Percentiles rank a stretch among this genome's conserved stretches.
Evolutionary conservation across 139 green algal genomes (phyloP).

Genomic region (Ettlia oleoabundans): DNA sequence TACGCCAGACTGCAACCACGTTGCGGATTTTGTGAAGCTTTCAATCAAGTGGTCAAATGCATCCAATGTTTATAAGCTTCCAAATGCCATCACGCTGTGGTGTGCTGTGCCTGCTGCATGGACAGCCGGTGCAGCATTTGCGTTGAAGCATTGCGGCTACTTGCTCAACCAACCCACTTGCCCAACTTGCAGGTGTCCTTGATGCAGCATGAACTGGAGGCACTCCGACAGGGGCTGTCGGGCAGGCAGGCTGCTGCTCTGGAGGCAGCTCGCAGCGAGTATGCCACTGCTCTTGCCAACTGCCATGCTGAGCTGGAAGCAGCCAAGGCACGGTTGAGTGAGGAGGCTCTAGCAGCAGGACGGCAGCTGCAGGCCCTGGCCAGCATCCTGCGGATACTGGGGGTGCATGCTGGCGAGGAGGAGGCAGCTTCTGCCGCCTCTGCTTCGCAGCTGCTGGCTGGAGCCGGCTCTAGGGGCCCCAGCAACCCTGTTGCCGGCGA

Average conservation of each 20-base stretch:
- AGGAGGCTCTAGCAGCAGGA: background rate
- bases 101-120: too few relatives aligned
- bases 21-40: too few relatives aligned
- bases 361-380: conserved; percentile 8
- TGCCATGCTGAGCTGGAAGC: conserved; percentile 10
- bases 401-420: conserved; percentile 16
- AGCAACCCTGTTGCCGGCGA: background rate
- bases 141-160: too few relatives aligned
- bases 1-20: too few relatives aligned
- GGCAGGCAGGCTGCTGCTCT: conserved; percentile 1
- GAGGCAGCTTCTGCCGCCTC: background rate
- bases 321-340: background rate
- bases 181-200: conserved; percentile 25
- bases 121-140: too few relatives aligned
- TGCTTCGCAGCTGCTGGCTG: background rate
- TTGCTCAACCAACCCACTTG: too few relatives aligned
- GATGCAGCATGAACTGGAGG: conserved; percentile 40
- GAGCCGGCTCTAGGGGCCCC: background rate
- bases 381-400: background rate
- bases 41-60: too few relatives aligned
- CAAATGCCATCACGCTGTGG: too few relatives aligned
- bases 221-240: conserved; percentile 28
- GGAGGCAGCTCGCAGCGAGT: conserved; percentile 21
- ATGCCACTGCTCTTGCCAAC: background rate
- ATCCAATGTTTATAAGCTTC: too few relatives aligned